Evolutionary conservation across 2,329 filamentous ascomycete genomes (phyloP).

Genomic region (Fusarium mexicanum): DNA sequence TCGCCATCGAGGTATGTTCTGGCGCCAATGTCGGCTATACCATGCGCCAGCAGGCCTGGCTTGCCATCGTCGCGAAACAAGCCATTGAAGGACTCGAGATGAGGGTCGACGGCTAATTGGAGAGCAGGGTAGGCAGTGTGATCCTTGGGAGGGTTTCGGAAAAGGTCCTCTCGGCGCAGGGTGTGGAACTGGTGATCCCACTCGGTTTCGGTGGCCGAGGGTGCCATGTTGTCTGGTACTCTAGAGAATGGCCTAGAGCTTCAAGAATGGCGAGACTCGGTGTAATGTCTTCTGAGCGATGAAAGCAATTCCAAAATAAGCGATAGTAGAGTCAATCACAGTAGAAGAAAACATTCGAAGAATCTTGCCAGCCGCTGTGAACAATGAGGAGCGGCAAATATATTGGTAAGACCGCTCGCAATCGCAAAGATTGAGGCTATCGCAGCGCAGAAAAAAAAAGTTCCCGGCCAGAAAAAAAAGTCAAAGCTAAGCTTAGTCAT

Average conservation of each 20-base stretch:
- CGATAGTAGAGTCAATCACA: not conserved
- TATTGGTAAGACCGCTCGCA: constrained; percentile 33
- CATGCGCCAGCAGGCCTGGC: constrained; percentile 71
- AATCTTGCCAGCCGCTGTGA: constrained; percentile 12
- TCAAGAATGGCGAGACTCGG: not conserved
- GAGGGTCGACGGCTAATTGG: constrained; percentile 85
- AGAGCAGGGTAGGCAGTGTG: constrained; percentile 88
- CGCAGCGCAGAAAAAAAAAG: constrained; percentile 40
- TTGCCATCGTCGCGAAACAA: constrained; percentile 78
- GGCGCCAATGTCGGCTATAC: constrained; percentile 86
- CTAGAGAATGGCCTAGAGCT: constrained; percentile 12
- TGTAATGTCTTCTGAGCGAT: not conserved
- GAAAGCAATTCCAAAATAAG: not conserved
- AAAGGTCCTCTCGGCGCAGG: constrained; percentile 85
- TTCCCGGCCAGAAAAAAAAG: constrained; percentile 43
- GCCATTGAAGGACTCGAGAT: constrained; percentile 95
- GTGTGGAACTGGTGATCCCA: constrained; percentile 92
- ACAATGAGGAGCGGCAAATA: constrained; percentile 22
- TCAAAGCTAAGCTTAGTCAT: constrained; percentile 26
- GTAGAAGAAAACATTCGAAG: not conserved
- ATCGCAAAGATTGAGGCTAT: constrained; percentile 43
- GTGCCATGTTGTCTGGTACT: constrained; percentile 58
- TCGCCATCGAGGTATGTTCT: constrained; percentile 89
- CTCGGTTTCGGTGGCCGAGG: constrained; percentile 68
- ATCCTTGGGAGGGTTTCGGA: constrained; percentile 87